A percentile compares a stretch with the other conserved stretches of the same genome.
Evolutionary conservation across 108 stramenopile genomes (phyloP).

Genomic region (Cylindrotheca closterium): DNA sequence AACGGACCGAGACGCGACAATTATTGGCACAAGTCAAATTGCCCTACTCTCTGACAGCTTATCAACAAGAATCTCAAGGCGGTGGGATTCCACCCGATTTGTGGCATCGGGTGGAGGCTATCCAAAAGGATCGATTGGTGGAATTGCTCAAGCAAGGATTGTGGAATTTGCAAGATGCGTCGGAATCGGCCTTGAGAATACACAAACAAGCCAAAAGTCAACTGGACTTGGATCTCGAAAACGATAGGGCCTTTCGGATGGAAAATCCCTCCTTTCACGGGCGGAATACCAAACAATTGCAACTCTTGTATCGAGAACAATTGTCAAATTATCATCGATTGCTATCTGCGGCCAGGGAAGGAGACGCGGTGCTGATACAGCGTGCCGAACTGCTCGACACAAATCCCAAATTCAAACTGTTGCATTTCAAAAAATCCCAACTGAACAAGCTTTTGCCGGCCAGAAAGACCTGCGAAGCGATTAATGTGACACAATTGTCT

Average conservation of each 20-base stretch:
- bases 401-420: conserved; percentile 41
- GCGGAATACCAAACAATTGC: conserved; percentile 29
- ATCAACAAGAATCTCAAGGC: conserved; percentile 35
- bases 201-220: conserved; percentile 23
- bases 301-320: conserved; percentile 29
- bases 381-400: conserved; percentile 32
- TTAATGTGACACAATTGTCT: conserved; percentile 31
- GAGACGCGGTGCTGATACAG: conserved; percentile 36
- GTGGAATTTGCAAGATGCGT: conserved; percentile 52
- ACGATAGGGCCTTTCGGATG: conserved; percentile 40
- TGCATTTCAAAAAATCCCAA: conserved; percentile 42
- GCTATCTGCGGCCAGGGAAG: conserved; percentile 37
- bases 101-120: conserved; percentile 41
- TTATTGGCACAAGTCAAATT: conserved; percentile 38
- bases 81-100: conserved; percentile 47
- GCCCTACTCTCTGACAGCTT: conserved; percentile 55
- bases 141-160: conserved; percentile 36
- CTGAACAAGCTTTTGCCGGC: conserved; percentile 42
- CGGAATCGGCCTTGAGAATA: conserved; percentile 38
- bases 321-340: conserved; percentile 33
- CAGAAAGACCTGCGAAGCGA: neutral
- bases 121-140: conserved; percentile 36
- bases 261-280: conserved; percentile 37
- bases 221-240: conserved; percentile 44
- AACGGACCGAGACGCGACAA: conserved; percentile 33